Percentiles rank a stretch among this genome's conserved stretches.
Conservation (phyloP, 2,329 filamentous ascomycete genomes). For the Leptodontidium sp. region DNA sequence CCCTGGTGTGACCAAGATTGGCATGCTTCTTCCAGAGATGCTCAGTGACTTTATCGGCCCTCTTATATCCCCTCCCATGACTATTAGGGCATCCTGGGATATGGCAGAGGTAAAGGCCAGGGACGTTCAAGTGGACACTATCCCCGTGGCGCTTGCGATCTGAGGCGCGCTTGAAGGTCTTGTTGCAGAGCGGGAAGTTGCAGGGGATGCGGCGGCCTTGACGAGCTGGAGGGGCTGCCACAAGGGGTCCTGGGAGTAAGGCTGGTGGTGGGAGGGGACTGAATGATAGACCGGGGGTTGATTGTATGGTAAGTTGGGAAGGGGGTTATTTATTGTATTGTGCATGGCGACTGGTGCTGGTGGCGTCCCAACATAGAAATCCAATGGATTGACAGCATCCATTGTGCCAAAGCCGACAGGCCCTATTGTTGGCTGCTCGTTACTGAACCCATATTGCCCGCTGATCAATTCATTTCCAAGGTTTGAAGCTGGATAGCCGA, state of each 20-base stretch:
- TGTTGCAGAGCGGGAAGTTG: slow-evolving; percentile 9
- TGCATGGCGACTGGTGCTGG: background rate
- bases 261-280: background rate
- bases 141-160: slow-evolving; percentile 22
- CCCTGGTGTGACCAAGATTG: slow-evolving; percentile 21
- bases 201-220: background rate
- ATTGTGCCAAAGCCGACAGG: background rate
- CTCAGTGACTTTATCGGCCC: slow-evolving; percentile 31
- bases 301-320: background rate
- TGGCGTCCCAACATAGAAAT: background rate
- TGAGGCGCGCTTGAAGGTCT: slow-evolving; percentile 20
- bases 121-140: background rate
- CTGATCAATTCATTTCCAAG: background rate
- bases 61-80: slow-evolving; percentile 21
- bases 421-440: background rate
- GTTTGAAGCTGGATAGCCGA: background rate
- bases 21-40: slow-evolving; percentile 31
- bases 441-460: background rate
- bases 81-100: slow-evolving; percentile 25
- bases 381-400: background rate
- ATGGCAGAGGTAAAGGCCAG: slow-evolving; percentile 13
- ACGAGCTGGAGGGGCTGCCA: background rate
- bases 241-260: too few relatives aligned
- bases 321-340: background rate
- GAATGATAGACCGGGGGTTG: background rate